phyloP scores from a whole-genome alignment of 2,329 filamentous ascomycete genomes.

The Shiraia bambusicola region DNA sequence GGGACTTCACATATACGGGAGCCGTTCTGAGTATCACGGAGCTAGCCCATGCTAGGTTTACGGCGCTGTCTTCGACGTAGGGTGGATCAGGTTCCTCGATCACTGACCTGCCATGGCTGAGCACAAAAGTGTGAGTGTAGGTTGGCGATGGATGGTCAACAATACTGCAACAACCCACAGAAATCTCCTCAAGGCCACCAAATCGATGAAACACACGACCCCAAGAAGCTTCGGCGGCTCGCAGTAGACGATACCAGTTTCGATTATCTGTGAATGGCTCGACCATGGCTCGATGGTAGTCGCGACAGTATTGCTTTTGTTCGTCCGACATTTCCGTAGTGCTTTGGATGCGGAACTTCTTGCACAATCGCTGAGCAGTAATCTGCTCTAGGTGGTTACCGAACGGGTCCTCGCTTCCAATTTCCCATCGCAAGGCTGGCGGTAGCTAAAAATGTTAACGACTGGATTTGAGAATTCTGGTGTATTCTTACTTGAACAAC shows the following conservation, averaged over 20 bases:
- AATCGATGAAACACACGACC: constrained; percentile 7
- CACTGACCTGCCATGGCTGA: constrained; percentile 6
- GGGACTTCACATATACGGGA: constrained; percentile 4
- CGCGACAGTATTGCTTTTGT: constrained; percentile 7
- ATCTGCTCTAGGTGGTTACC: constrained; percentile 6
- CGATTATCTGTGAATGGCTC: constrained; percentile 14
- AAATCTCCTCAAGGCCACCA: constrained; percentile 10
- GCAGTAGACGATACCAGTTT: constrained; percentile 8
- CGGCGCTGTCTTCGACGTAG: constrained; percentile 11
- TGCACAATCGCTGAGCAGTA: constrained; percentile 7
- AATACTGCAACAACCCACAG: constrained; percentile 10
- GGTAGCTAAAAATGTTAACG: constrained; percentile 11
- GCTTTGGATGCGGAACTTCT: constrained; percentile 3
- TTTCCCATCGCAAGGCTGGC: constrained; percentile 17
- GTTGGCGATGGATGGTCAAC: constrained; percentile 11
- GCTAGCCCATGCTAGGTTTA: constrained; percentile 19
- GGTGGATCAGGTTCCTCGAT: constrained; percentile 1
- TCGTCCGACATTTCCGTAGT: constrained; percentile 1
- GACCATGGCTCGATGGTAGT: constrained; percentile 16
- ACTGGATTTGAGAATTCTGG: neutral
- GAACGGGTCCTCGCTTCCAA: constrained; percentile 4
- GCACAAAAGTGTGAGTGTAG: constrained; percentile 10
- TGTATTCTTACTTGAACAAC: constrained; percentile 8
- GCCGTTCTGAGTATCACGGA: constrained; percentile 3
- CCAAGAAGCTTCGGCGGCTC: constrained; percentile 5